A percentile compares a stretch with the other conserved stretches of the same genome.
Conservation (phyloP, 306 rosid genomes). For the Lotus japonicus region DNA sequence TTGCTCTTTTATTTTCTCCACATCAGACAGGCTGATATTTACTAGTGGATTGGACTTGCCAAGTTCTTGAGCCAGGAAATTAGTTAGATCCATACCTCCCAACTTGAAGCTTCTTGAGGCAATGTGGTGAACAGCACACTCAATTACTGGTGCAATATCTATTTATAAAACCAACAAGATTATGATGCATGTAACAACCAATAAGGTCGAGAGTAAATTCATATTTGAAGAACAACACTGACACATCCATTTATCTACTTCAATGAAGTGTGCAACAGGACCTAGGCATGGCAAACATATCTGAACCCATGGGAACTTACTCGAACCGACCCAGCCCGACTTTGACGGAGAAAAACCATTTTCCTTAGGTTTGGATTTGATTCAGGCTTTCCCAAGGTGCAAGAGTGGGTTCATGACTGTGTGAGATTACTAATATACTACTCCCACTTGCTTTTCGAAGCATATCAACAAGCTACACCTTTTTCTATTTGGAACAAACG, state of each 20-base stretch:
- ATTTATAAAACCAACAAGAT: slow-evolving; percentile 23
- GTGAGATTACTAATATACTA: too few species aligned
- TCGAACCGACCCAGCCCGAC: too few species aligned
- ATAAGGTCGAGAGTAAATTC: neutral
- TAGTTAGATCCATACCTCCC: slow-evolving; percentile 84
- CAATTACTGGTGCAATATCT: slow-evolving; percentile 95
- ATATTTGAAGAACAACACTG: neutral
- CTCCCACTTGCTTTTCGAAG: too few species aligned
- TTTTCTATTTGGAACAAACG: too few species aligned
- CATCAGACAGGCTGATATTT: slow-evolving; percentile 61
- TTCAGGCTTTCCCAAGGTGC: too few species aligned
- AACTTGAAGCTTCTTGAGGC: slow-evolving; percentile 84
- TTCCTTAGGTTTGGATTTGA: too few species aligned
- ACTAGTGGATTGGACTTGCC: slow-evolving; percentile 64
- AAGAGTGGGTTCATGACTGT: too few species aligned
- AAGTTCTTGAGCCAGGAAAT: slow-evolving; percentile 77
- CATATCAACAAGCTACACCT: too few species aligned
- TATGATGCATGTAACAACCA: neutral
- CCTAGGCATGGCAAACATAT: neutral
- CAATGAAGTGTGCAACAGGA: neutral
- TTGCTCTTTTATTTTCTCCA: slow-evolving; percentile 80
- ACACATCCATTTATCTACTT: neutral
- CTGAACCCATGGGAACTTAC: too few species aligned
- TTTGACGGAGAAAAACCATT: too few species aligned
- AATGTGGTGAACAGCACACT: slow-evolving; percentile 96